phyloP scores from a whole-genome alignment of 306 rosid species.

The Citrullus amarus region DNA sequence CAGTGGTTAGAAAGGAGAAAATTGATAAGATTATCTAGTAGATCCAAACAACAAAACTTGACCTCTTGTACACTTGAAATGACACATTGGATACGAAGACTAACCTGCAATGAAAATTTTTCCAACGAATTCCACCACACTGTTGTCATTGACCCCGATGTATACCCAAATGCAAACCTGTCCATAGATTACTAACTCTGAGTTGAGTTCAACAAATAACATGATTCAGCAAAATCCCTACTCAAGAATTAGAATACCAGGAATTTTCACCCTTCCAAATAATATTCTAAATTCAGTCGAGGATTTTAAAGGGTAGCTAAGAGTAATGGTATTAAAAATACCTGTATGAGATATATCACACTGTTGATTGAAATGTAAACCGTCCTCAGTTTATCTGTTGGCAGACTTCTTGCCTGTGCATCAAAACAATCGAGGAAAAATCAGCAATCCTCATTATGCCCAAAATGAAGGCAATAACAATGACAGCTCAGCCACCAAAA shows the following conservation, averaged over 20 bases:
- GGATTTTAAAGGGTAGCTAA: neutral
- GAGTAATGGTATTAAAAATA: constrained; percentile 9
- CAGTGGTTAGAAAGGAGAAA: neutral
- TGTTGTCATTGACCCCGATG: constrained; percentile 59
- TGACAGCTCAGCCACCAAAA: neutral
- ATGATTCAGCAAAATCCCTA: neutral
- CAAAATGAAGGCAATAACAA: neutral
- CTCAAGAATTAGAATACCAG: neutral
- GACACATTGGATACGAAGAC: constrained; percentile 10
- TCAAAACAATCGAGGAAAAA: neutral
- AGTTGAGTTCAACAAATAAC: neutral
- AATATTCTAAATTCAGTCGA: neutral
- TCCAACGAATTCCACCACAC: constrained; percentile 48
- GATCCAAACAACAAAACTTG: constrained; percentile 10
- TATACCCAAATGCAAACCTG: constrained; percentile 87
- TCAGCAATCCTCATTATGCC: neutral
- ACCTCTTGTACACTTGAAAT: constrained; percentile 8
- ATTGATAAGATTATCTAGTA: neutral
- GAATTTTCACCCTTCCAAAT: neutral
- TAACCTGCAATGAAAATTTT: constrained; percentile 85
- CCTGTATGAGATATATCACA: constrained; percentile 73
- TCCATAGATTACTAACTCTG: constrained; percentile 12
- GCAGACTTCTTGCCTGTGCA: constrained; percentile 84
- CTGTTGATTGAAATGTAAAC: constrained; percentile 55
- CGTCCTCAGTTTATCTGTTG: constrained; percentile 70